A percentile compares a stretch with the other conserved stretches of the same genome.
phyloP scores from a whole-genome alignment of 805 yeast species.

The Nakazawaea molendinolei region DNA sequence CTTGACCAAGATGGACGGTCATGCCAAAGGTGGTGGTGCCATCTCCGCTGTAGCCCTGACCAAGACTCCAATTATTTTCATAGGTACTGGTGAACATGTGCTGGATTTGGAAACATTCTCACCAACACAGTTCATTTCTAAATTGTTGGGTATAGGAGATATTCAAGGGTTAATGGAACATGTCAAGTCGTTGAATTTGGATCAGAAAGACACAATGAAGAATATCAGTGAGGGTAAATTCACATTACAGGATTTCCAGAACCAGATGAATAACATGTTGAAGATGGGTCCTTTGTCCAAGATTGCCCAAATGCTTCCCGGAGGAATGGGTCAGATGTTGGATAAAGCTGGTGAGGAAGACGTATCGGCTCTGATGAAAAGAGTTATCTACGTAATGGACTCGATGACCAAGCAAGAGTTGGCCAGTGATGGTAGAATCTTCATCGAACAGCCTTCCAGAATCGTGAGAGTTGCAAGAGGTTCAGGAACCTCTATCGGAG shows the following conservation, averaged over 20 bases:
- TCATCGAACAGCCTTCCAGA: constrained; percentile 76
- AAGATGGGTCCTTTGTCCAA: constrained; percentile 96
- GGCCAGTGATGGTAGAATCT: constrained; percentile 81
- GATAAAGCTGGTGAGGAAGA: constrained; percentile 89
- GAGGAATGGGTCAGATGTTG: constrained; percentile 78
- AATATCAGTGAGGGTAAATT: constrained; percentile 93
- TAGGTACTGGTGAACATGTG: constrained; percentile 98
- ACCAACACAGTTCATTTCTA: constrained; percentile 85
- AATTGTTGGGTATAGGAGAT: constrained; percentile 91
- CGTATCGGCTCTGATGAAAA: constrained; percentile 72
- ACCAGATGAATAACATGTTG: constrained; percentile 90
- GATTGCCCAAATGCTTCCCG: constrained; percentile 93
- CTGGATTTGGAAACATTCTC: constrained; percentile 88
- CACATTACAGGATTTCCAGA: constrained; percentile 84
- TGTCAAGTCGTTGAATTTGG: constrained; percentile 79
- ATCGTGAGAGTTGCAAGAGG: constrained; percentile 90
- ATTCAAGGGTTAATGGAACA: constrained; percentile 91
- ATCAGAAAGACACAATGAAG: constrained; percentile 85
- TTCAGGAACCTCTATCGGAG: constrained; percentile 86
- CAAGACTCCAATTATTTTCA: constrained; percentile 87
- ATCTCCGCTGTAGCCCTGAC: constrained; percentile 98
- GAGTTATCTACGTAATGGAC: constrained; percentile 88
- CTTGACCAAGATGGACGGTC: constrained; percentile 96
- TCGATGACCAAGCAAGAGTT: constrained; percentile 92
- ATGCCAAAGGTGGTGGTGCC: constrained; percentile 99